phyloP scores from a whole-genome alignment of 129 eudicot genomes.

The Centaurea solstitialis region DNA sequence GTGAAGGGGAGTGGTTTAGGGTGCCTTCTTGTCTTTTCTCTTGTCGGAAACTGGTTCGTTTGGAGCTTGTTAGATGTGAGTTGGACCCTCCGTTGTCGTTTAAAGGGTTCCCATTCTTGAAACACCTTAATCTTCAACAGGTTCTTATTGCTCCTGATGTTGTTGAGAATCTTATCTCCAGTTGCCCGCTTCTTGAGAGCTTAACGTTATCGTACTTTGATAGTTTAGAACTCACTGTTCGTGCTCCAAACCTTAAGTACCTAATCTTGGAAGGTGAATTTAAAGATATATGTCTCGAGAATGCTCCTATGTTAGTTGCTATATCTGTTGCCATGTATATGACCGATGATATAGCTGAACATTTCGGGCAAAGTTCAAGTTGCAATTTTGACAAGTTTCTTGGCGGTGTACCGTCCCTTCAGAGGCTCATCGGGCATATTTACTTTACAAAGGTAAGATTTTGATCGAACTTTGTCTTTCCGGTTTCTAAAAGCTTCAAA shows the following conservation, averaged over 20 bases:
- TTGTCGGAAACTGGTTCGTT: conserved; percentile 53
- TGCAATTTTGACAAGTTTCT: conserved; percentile 91
- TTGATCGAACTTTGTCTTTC: background rate
- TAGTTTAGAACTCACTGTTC: conserved; percentile 75
- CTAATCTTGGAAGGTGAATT: conserved; percentile 90
- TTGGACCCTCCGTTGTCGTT: conserved; percentile 74
- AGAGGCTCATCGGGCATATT: conserved; percentile 77
- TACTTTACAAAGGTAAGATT: conserved; percentile 85
- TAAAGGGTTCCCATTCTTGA: conserved; percentile 66
- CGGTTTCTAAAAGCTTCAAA: background rate
- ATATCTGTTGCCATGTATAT: conserved; percentile 83
- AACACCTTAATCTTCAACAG: conserved; percentile 79
- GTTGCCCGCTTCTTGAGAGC: conserved; percentile 92
- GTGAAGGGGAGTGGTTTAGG: conserved; percentile 90
- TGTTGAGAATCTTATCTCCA: conserved; percentile 66
- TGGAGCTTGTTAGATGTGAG: conserved; percentile 94
- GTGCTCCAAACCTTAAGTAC: conserved; percentile 86
- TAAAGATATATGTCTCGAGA: conserved; percentile 76
- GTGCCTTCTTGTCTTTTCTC: conserved; percentile 76
- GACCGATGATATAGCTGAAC: conserved; percentile 81
- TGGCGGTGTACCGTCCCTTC: conserved; percentile 83
- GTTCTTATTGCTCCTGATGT: conserved; percentile 72
- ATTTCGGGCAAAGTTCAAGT: conserved; percentile 77
- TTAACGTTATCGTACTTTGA: conserved; percentile 82
- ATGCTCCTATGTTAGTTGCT: conserved; percentile 69